Evolutionary conservation across 306 rosid species (phyloP).

Genomic region (Cucumis melo): DNA sequence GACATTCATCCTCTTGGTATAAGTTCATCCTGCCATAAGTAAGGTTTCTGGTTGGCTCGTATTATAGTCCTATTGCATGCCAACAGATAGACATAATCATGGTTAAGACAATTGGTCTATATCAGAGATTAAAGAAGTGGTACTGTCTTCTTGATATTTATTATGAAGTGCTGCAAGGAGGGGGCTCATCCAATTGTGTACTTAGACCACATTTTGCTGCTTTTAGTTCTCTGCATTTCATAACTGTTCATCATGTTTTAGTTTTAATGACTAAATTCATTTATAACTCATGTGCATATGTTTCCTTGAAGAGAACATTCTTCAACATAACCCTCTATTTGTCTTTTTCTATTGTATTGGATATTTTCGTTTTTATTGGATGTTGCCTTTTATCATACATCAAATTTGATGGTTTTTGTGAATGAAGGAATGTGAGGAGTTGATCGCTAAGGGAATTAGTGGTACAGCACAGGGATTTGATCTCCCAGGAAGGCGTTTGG

Average conservation of each 20-base stretch:
- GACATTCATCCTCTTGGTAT: not conserved
- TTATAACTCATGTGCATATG: not conserved
- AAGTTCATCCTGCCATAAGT: not conserved
- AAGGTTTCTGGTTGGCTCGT: not conserved
- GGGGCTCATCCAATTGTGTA: not conserved
- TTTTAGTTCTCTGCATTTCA: not conserved
- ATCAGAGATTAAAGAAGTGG: not conserved
- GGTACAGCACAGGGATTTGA: conserved; percentile 78
- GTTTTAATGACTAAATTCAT: not conserved
- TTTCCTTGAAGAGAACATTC: not conserved
- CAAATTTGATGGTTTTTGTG: conserved; percentile 4
- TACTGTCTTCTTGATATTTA: not conserved
- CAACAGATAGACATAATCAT: not conserved
- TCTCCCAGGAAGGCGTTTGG: conserved; percentile 80
- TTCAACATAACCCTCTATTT: not conserved
- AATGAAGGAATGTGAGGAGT: conserved; percentile 77
- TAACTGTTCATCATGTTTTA: not conserved
- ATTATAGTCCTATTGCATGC: not conserved
- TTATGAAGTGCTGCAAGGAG: not conserved
- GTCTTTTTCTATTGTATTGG: not conserved
- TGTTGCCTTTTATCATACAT: conserved; percentile 1
- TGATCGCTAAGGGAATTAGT: conserved; percentile 64
- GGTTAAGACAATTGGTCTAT: not conserved
- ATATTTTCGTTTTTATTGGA: not conserved
- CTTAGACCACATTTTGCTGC: not conserved